Conservation (phyloP, 1,284 basidiomycete species). For the Boletellus deceptivus region DNA sequence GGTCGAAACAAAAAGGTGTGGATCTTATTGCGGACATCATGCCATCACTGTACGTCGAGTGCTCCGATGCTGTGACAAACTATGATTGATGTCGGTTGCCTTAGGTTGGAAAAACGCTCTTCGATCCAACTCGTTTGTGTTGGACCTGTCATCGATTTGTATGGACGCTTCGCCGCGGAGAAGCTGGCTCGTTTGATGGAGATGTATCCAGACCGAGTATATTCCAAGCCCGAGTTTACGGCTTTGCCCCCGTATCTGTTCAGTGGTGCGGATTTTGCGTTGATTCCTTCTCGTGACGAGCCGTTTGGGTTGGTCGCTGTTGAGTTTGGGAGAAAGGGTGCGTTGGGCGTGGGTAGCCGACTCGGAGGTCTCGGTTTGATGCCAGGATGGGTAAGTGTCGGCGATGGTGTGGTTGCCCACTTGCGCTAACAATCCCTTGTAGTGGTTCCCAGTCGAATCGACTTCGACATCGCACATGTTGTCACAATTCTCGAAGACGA, state of each 20-base stretch:
- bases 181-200: conserved; percentile 91
- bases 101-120: conserved; percentile 79
- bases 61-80: conserved; percentile 3
- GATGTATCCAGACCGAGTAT: conserved; percentile 89
- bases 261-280: conserved; percentile 89
- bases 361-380: conserved; percentile 92
- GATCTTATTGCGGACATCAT: conserved; percentile 93
- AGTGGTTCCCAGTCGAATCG: conserved; percentile 96
- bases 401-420: neutral
- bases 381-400: conserved; percentile 85
- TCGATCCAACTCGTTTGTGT: conserved; percentile 86
- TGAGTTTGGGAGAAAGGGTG: conserved; percentile 93
- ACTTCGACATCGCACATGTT: conserved; percentile 89
- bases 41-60: conserved; percentile 68
- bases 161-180: conserved; percentile 91
- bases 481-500: conserved; percentile 90
- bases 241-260: conserved; percentile 90
- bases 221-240: conserved; percentile 92
- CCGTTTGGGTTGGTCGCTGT: conserved; percentile 94
- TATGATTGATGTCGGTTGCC: conserved; percentile 1
- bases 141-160: conserved; percentile 91
- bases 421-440: conserved; percentile 5
- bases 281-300: conserved; percentile 93
- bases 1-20: conserved; percentile 96
- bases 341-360: conserved; percentile 89